These are phyloP conservation scores for Globisporangium ultimum DNA, from an alignment of 352 stramenopile species.

Conservation along the genomic window DNA sequence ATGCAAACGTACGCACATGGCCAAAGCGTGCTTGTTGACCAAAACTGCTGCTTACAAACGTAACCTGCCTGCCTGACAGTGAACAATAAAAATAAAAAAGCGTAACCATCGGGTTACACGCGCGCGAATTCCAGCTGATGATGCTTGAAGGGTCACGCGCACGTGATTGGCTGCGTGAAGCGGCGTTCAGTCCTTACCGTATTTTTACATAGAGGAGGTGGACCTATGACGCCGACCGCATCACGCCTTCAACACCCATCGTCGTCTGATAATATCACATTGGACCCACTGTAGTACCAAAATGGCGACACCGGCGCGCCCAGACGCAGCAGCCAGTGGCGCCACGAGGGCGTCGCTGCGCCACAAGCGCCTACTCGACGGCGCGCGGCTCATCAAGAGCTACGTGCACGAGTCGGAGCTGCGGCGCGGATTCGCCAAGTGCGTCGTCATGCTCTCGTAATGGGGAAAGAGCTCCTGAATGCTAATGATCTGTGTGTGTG, in stretches of 20 bases:
- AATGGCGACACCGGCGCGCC: too few relatives aligned
- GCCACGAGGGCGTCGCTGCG: background rate
- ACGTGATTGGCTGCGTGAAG: slow-evolving; percentile 10
- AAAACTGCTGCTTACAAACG: too few relatives aligned
- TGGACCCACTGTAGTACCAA: too few relatives aligned
- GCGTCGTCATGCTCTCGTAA: slow-evolving; percentile 3
- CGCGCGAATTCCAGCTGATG: background rate
- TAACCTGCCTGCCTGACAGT: too few relatives aligned
- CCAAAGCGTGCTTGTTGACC: too few relatives aligned
- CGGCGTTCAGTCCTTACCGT: background rate
- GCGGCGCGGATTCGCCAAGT: slow-evolving; percentile 34
- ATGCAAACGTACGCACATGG: too few relatives aligned
- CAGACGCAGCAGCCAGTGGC: background rate
- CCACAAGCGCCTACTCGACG: slow-evolving; percentile 19
- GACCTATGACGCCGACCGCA: background rate
- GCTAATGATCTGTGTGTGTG: slow-evolving; percentile 2
- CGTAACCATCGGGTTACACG: background rate
- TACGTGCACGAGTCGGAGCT: slow-evolving; percentile 45
- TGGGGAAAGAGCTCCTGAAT: too few relatives aligned
- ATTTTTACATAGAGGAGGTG: slow-evolving; percentile 1
- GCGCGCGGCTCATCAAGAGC: slow-evolving; percentile 39
- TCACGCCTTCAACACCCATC: background rate
- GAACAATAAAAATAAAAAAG: background rate
- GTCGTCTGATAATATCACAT: background rate
- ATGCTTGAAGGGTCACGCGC: slow-evolving; percentile 6